Evolutionary conservation across 192 early-diverging fungal species (phyloP).

Genomic region (Linnemannia elongata): DNA sequence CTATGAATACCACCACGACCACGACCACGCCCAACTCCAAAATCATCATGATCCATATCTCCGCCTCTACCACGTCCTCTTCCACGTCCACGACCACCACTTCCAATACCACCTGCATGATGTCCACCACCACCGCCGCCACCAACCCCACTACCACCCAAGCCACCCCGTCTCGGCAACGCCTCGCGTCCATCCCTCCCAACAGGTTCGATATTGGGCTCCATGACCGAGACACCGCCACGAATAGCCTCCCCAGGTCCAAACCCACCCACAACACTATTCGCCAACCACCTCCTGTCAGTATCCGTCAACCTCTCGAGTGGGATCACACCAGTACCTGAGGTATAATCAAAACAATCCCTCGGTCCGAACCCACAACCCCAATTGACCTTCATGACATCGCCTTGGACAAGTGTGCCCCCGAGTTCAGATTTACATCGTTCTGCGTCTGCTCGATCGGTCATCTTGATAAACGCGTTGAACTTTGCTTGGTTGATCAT

Average conservation of each 20-base stretch:
- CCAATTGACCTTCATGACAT: conserved; percentile 60
- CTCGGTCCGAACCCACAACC: conserved; percentile 61
- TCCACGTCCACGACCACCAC: conserved; percentile 14
- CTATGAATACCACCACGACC: conserved; percentile 6
- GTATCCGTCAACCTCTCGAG: conserved; percentile 58
- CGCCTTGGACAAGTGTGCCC: conserved; percentile 32
- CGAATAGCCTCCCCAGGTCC: conserved; percentile 44
- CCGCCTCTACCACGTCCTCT: conserved; percentile 23
- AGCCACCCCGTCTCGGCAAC: conserved; percentile 24
- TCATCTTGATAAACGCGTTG: conserved; percentile 64
- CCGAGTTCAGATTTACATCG: conserved; percentile 44
- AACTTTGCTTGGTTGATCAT: conserved; percentile 61
- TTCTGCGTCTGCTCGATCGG: conserved; percentile 43
- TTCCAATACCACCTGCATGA: neutral
- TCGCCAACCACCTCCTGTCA: conserved; percentile 53
- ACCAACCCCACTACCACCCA: neutral
- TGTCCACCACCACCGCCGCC: conserved; percentile 23
- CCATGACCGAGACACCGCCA: conserved; percentile 56
- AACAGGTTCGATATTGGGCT: conserved; percentile 57
- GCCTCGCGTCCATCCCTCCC: conserved; percentile 41
- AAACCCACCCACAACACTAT: conserved; percentile 56
- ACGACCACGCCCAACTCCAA: conserved; percentile 5
- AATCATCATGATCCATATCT: conserved; percentile 8
- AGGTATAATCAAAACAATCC: conserved; percentile 58
- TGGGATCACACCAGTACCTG: conserved; percentile 57